A percentile compares a stretch with the other conserved stretches of the same genome.
Evolutionary conservation across 2,329 filamentous ascomycete genomes (phyloP).

Genomic region (Chaetomiaceae sp.): DNA sequence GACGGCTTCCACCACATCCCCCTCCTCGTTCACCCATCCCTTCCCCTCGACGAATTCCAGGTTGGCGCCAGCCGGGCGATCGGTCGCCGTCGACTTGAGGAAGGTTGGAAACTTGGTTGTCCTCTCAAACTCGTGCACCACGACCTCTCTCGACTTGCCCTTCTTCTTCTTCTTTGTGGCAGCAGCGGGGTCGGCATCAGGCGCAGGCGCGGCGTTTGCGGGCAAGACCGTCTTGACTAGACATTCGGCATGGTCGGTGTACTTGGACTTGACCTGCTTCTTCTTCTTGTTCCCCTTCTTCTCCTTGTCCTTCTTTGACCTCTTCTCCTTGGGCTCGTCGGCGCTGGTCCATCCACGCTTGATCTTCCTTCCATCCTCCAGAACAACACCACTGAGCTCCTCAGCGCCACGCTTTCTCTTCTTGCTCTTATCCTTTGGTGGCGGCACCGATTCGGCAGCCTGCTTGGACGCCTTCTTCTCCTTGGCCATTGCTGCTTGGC

Average conservation of each 20-base stretch:
- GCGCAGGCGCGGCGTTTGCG: slow-evolving; percentile 38
- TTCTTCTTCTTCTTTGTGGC: slow-evolving; percentile 58
- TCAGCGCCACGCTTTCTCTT: slow-evolving; percentile 39
- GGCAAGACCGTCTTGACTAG: slow-evolving; percentile 78
- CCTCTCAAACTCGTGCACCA: slow-evolving; percentile 87
- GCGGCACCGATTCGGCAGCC: slow-evolving; percentile 27
- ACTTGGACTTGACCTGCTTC: slow-evolving; percentile 65
- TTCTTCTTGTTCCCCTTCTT: slow-evolving; percentile 54
- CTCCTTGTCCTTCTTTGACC: slow-evolving; percentile 42
- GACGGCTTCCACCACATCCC: slow-evolving; percentile 65
- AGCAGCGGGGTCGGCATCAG: slow-evolving; percentile 43
- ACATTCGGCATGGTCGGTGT: slow-evolving; percentile 74
- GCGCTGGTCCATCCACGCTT: slow-evolving; percentile 87
- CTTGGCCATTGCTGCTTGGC: slow-evolving; percentile 25
- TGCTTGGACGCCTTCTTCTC: slow-evolving; percentile 37
- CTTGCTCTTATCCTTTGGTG: slow-evolving; percentile 31
- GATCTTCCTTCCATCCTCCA: slow-evolving; percentile 71
- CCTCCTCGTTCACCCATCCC: slow-evolving; percentile 81
- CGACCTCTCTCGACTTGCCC: slow-evolving; percentile 45
- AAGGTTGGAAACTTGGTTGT: slow-evolving; percentile 80
- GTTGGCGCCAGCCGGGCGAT: slow-evolving; percentile 42
- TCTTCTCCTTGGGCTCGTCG: slow-evolving; percentile 44
- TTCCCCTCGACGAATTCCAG: slow-evolving; percentile 73
- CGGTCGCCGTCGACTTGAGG: slow-evolving; percentile 55
- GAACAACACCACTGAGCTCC: slow-evolving; percentile 60